Base-by-base conservation (phyloP, 345 rosid species). In the Isatis tinctoria region DNA sequence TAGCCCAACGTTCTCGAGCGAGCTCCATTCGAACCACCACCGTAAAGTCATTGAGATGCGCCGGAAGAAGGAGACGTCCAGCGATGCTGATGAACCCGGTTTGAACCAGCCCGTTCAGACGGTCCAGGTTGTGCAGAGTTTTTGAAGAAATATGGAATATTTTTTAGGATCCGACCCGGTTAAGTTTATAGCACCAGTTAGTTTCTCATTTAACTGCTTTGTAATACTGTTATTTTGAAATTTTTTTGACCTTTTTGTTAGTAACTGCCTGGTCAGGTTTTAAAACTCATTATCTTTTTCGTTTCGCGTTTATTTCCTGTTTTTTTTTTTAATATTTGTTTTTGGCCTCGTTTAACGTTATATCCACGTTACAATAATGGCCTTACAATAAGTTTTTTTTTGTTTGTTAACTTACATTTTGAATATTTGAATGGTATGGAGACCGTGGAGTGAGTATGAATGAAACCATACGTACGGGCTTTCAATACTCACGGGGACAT, bases 1-100 rank as follows among this genome's bases (percentile, higher is more conserved):
- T 26, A 82, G 87, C 40, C 87, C 85, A 1, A 84, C 82, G 0
- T 84, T 82, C 58, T 79, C 83, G 6, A 44, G 47, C 11, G 63
- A 44, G 8, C 59, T 60, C 7, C 83, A 79, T 33, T 82, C 85
- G 1, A 82, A 82, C 37, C 67, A 74, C 54, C 87, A 84, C 53
- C 41, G 80, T 67, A 74, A 79, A 74, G 75, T 67, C 18, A 30
- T 47, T 13, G 72, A 77, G 45, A 57, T 77, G 76, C 76, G 76
- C 18, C 57, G 11, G 63, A 65, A 64, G 52, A 76, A 77, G 16
- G 68, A 77, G 32, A 64, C 30, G 3, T 14, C 75, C 8, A 82
- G 53, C n/a, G 77, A 61, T 14, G 79, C 30, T 68, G 41, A 80
- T 16, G 60, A 63, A 49, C 40, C 59, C 18, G n/a, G 52, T 49